A percentile compares a stretch with the other conserved stretches of the same genome.
Conservation (phyloP, 768 basidiomycete genomes). For the Paxillus involutus region DNA sequence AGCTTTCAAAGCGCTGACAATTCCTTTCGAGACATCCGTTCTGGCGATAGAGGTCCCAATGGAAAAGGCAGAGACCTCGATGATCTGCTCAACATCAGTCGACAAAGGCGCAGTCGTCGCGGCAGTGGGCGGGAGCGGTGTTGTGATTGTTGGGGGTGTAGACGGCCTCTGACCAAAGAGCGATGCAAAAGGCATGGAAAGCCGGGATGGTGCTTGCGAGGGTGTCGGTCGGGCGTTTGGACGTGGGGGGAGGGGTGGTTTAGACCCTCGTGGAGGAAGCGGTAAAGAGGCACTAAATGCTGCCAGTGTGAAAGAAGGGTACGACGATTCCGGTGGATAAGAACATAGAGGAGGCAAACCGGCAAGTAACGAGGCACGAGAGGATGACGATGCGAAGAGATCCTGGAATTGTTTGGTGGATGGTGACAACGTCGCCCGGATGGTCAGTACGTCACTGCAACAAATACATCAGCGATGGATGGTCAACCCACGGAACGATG, state of each 20-base stretch:
- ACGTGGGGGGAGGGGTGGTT: slow-evolving; percentile 48
- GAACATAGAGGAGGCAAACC: slow-evolving; percentile 57
- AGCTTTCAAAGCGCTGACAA: slow-evolving; percentile 51
- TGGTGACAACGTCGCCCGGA: slow-evolving; percentile 44
- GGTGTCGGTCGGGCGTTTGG: slow-evolving; percentile 16
- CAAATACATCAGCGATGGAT: slow-evolving; percentile 28
- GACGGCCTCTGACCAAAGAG: slow-evolving; percentile 58
- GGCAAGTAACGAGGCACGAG: slow-evolving; percentile 37
- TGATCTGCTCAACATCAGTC: slow-evolving; percentile 32
- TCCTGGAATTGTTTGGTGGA: slow-evolving; percentile 41
- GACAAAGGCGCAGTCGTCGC: slow-evolving; percentile 25
- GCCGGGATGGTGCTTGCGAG: slow-evolving; percentile 40
- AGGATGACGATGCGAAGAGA: slow-evolving; percentile 33
- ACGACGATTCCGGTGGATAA: slow-evolving; percentile 36
- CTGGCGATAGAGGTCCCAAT: slow-evolving; percentile 52
- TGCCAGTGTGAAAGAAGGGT: slow-evolving; percentile 49
- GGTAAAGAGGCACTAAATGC: slow-evolving; percentile 36
- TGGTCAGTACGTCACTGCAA: slow-evolving; percentile 36
- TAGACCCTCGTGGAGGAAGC: slow-evolving; percentile 39
- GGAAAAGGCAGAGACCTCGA: slow-evolving; percentile 63
- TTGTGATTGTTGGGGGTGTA: slow-evolving; percentile 30
- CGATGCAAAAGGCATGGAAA: slow-evolving; percentile 76
- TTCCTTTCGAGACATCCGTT: slow-evolving; percentile 51
- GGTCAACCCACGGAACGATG: slow-evolving; percentile 25
- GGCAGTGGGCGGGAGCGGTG: slow-evolving; percentile 25